Evolutionary conservation across 129 eudicot species (phyloP).

Genomic region (Chrysanthemum lavandulifolium): DNA sequence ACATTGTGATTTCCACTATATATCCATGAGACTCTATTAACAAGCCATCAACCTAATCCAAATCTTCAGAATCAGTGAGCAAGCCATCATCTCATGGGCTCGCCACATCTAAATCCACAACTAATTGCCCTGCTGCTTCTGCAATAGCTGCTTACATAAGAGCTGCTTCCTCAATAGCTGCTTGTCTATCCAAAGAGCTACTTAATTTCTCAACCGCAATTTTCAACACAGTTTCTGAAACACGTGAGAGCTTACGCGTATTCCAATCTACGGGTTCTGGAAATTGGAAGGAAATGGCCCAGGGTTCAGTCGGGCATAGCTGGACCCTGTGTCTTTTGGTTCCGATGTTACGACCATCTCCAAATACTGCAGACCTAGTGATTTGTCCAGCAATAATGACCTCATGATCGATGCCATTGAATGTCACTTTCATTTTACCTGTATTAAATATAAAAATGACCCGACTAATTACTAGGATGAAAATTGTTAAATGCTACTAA

Average conservation of each 20-base stretch:
- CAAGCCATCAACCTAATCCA: not conserved
- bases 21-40: not conserved
- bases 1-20: not conserved
- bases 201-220: slow-evolving; percentile 12
- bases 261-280: slow-evolving; percentile 23
- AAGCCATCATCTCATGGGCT: not conserved
- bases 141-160: too few species aligned
- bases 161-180: not conserved
- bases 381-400: slow-evolving; percentile 12
- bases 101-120: too few species aligned
- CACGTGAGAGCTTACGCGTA: not conserved
- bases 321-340: not conserved
- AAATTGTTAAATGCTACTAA: too few species aligned
- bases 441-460: slow-evolving; percentile 2
- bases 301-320: slow-evolving; percentile 17
- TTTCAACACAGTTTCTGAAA: not conserved
- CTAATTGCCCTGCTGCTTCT: not conserved
- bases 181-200: not conserved
- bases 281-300: slow-evolving; percentile 24
- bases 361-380: not conserved
- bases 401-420: not conserved
- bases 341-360: not conserved
- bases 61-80: not conserved
- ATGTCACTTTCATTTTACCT: slow-evolving; percentile 2
- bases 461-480: too few species aligned